Percentiles rank a stretch among this genome's conserved stretches.
Conservation (phyloP, 441 rosid genomes). For the Francoa sonchifolia region DNA sequence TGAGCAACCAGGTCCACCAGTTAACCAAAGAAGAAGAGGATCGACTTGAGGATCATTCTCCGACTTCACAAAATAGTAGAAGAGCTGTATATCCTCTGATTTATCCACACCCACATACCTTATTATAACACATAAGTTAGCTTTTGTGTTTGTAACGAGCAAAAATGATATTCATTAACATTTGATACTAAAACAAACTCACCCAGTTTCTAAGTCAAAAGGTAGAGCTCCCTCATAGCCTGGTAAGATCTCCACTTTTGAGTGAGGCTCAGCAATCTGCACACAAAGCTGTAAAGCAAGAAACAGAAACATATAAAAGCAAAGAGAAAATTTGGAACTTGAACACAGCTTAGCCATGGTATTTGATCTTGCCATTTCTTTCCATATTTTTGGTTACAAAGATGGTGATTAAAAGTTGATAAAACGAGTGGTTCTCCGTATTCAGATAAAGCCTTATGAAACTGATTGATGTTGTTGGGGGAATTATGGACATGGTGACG, state of each 20-base stretch:
- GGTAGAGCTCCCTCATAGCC: conserved; percentile 17
- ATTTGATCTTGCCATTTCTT: background rate
- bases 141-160: background rate
- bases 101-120: conserved; percentile 23
- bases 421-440: too few relatives aligned
- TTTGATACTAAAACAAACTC: background rate
- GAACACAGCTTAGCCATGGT: background rate
- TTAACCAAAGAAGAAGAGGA: conserved; percentile 26
- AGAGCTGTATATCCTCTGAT: conserved; percentile 15
- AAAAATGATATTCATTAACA: background rate
- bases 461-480: too few relatives aligned
- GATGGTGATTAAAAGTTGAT: too few relatives aligned
- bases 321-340: background rate
- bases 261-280: too few relatives aligned
- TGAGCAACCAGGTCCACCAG: conserved; percentile 31
- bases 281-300: conserved; percentile 14
- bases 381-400: background rate
- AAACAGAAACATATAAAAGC: background rate
- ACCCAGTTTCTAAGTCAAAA: conserved; percentile 20
- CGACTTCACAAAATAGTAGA: conserved; percentile 26
- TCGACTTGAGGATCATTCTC: conserved; percentile 16
- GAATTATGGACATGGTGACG: too few relatives aligned
- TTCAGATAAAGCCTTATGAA: too few relatives aligned
- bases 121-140: too few relatives aligned
- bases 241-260: conserved; percentile 8